Evolutionary conservation across 352 stramenopile species (phyloP).

Genomic region (Phytopythium aichiense): DNA sequence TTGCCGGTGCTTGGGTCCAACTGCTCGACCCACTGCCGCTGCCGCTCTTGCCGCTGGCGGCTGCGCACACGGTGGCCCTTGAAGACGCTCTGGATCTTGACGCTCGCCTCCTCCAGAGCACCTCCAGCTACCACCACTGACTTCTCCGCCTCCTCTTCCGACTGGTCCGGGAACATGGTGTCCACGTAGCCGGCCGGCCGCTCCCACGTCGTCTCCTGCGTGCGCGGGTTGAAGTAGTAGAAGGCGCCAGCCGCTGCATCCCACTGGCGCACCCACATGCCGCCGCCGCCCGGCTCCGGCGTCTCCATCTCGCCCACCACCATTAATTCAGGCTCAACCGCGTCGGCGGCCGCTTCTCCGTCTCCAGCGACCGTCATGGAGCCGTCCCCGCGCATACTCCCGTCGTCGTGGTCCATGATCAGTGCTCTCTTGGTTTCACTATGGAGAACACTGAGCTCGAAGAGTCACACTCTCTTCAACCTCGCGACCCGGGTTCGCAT

Average conservation of each 20-base stretch:
- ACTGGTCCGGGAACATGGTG: constrained; percentile 8
- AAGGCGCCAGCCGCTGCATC: constrained; percentile 19
- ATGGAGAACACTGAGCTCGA: background rate
- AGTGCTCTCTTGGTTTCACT: background rate
- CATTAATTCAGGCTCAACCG: background rate
- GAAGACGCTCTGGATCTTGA: constrained; percentile 36
- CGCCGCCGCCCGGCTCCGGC: background rate
- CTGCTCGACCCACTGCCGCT: constrained; percentile 41
- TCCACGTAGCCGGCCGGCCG: constrained; percentile 21
- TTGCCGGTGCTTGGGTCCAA: constrained; percentile 31
- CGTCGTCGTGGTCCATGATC: background rate
- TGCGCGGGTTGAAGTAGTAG: constrained; percentile 32
- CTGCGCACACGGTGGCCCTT: constrained; percentile 19
- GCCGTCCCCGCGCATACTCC: background rate
- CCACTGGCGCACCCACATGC: constrained; percentile 30
- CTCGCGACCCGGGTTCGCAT: background rate
- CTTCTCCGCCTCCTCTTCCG: constrained; percentile 3
- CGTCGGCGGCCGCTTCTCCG: background rate
- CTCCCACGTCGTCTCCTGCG: constrained; percentile 28
- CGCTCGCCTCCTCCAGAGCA: background rate
- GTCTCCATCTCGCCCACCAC: background rate
- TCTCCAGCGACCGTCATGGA: background rate
- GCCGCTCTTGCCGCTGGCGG: constrained; percentile 9
- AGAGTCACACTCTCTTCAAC: background rate
- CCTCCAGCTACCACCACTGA: background rate